Conservation (phyloP, 345 rosid genomes). For the Arabidopsis arenosa region DNA sequence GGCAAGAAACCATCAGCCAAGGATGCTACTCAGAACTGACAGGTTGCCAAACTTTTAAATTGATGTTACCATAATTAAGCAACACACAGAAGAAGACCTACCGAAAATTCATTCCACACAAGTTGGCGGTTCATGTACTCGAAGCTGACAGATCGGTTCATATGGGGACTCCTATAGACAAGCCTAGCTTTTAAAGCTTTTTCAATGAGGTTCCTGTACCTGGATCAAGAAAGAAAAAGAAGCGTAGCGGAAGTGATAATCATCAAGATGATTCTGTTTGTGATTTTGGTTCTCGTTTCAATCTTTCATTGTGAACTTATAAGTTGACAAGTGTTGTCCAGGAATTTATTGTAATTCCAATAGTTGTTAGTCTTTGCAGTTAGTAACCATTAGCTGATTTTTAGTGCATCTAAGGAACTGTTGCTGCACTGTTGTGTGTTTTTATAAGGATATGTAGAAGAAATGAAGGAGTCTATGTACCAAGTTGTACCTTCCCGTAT, state of each 20-base stretch:
- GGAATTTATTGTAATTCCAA: not conserved
- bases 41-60: constrained; percentile 11
- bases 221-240: constrained; percentile 47
- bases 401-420: not conserved
- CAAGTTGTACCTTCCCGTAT: constrained; percentile 74
- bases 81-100: constrained; percentile 48
- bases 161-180: constrained; percentile 85
- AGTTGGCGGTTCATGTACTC: constrained; percentile 98
- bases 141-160: constrained; percentile 97
- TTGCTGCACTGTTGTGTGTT: not conserved
- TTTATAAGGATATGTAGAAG: not conserved
- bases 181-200: constrained; percentile 91
- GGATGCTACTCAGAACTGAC: constrained; percentile 17
- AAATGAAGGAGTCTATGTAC: not conserved
- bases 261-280: constrained; percentile 12
- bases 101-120: constrained; percentile 99
- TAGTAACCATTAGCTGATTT: not conserved
- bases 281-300: constrained; percentile 1
- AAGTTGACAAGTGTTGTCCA: constrained; percentile 6
- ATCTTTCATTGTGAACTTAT: constrained; percentile 1
- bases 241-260: constrained; percentile 16
- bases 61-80: constrained; percentile 1
- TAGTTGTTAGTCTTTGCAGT: constrained; percentile 9
- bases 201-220: constrained; percentile 93
- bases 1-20: constrained; percentile 10